Conservation (phyloP, 2,329 filamentous ascomycete species). For the Calycina herbarum region DNA sequence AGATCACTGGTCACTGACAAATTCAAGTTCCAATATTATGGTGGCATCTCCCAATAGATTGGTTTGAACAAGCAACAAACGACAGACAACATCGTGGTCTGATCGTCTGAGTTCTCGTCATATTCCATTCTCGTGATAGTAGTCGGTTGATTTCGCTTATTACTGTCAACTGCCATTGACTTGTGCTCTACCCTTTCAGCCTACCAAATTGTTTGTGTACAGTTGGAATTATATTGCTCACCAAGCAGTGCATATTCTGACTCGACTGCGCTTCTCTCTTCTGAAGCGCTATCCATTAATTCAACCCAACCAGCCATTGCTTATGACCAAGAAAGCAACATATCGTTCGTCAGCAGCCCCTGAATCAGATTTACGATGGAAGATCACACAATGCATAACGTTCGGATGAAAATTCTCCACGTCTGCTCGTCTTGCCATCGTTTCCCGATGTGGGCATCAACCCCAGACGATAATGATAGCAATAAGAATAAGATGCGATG, state of each 20-base stretch:
- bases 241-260: not conserved
- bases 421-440: not conserved
- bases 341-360: not conserved
- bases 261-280: not conserved
- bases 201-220: not conserved
- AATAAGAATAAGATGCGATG: constrained; percentile 2
- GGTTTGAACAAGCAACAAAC: not conserved
- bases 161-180: not conserved
- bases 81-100: not conserved
- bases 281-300: not conserved
- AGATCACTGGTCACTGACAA: not conserved
- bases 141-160: not conserved
- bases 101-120: not conserved
- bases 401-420: not conserved
- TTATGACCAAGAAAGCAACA: not conserved
- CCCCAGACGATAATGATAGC: constrained; percentile 8
- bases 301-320: not conserved
- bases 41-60: not conserved
- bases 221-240: not conserved
- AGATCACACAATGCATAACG: not conserved
- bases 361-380: not conserved
- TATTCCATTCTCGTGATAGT: not conserved
- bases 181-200: not conserved
- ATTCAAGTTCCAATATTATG: not conserved
- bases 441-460: not conserved